phyloP scores from a whole-genome alignment of 768 basidiomycete genomes.

The Pholiota microspora region DNA sequence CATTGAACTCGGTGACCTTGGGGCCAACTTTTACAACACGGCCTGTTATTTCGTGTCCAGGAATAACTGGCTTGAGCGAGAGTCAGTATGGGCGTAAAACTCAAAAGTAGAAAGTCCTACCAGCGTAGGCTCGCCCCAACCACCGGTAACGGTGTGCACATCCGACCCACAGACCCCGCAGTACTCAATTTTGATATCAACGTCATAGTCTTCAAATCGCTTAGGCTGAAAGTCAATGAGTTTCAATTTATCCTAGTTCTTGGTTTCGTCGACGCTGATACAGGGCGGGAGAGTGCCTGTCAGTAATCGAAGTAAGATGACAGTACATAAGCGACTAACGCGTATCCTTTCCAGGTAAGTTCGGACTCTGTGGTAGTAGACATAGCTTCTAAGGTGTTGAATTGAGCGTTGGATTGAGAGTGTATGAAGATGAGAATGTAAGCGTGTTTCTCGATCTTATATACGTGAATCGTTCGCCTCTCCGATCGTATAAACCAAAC shows the following conservation, averaged over 20 bases:
- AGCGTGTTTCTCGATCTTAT: too few species aligned
- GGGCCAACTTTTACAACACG: conserved; percentile 50
- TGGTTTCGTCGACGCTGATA: conserved; percentile 32
- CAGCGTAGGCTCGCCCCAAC: conserved; percentile 31
- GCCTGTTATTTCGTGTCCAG: conserved; percentile 59
- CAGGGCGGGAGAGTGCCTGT: too few species aligned
- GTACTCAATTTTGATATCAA: conserved; percentile 53
- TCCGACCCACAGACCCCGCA: conserved; percentile 55
- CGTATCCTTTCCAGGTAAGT: conserved; percentile 14
- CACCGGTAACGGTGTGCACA: conserved; percentile 40
- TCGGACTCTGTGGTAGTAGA: background rate
- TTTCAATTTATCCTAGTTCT: conserved; percentile 38
- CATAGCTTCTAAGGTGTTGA: background rate
- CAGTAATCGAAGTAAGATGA: background rate
- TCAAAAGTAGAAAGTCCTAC: conserved; percentile 15
- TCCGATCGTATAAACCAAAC: too few species aligned
- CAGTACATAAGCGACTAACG: conserved; percentile 5
- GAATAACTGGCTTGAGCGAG: conserved; percentile 29
- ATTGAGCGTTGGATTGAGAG: background rate
- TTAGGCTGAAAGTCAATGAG: conserved; percentile 54
- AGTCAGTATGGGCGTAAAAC: background rate
- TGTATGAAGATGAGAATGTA: background rate
- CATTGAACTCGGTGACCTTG: conserved; percentile 52
- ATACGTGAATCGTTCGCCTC: too few species aligned
- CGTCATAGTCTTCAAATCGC: conserved; percentile 47